phyloP scores from a whole-genome alignment of 352 stramenopile genomes.

The Phytophthora litchii region DNA sequence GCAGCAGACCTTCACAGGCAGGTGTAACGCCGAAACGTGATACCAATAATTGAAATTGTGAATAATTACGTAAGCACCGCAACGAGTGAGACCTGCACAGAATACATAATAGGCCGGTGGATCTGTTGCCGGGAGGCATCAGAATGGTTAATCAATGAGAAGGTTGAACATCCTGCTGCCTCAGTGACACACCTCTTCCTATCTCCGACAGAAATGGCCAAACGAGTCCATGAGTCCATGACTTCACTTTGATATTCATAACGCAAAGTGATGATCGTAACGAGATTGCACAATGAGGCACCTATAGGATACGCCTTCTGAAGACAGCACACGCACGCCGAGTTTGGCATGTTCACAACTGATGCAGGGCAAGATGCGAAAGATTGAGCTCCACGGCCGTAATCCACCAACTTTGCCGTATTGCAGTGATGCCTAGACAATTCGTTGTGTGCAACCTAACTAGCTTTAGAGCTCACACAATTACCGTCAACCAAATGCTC shows the following conservation, averaged over 20 bases:
- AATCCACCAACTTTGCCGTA: too few relatives aligned
- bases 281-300: slow-evolving; percentile 28
- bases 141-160: too few relatives aligned
- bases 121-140: too few relatives aligned
- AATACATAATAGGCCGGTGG: slow-evolving; percentile 54
- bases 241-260: slow-evolving; percentile 47
- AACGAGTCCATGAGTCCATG: slow-evolving; percentile 41
- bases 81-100: slow-evolving; percentile 40
- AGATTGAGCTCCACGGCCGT: too few relatives aligned
- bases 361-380: neutral
- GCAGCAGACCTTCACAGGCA: too few relatives aligned
- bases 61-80: slow-evolving; percentile 40
- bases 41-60: slow-evolving; percentile 44
- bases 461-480: too few relatives aligned
- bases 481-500: slow-evolving; percentile 1
- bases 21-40: slow-evolving; percentile 29
- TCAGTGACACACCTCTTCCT: slow-evolving; percentile 15
- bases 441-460: too few relatives aligned
- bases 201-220: slow-evolving; percentile 59
- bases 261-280: slow-evolving; percentile 46
- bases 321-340: slow-evolving; percentile 6
- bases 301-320: slow-evolving; percentile 19
- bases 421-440: too few relatives aligned
- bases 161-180: too few relatives aligned
- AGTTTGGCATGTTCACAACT: slow-evolving; percentile 1